phyloP scores from a whole-genome alignment of 208 protist species.

The Wallacemonas sp. region DNA sequence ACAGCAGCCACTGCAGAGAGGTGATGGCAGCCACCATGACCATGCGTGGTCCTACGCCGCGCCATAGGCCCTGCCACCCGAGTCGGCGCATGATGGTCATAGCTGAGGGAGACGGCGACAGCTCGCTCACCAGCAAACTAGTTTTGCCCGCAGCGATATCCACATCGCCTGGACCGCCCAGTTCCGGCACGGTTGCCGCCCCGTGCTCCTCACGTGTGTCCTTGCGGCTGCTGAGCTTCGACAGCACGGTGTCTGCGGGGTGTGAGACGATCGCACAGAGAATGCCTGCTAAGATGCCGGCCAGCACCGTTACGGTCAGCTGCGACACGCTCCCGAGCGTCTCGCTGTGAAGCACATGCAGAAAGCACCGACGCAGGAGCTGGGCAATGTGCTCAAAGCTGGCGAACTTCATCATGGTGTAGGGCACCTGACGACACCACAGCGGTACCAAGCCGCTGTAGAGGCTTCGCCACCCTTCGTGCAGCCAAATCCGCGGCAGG shows the following conservation, averaged over 20 bases:
- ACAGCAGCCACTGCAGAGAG: constrained; percentile 94
- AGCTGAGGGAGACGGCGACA: too few species aligned
- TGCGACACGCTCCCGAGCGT: constrained; percentile 15
- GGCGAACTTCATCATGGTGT: constrained; percentile 94
- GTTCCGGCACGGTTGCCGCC: neutral
- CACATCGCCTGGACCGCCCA: too few species aligned
- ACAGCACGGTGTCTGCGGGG: constrained; percentile 95
- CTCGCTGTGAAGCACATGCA: constrained; percentile 1
- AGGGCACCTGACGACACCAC: constrained; percentile 93
- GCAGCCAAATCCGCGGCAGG: constrained; percentile 54
- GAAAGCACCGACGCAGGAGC: constrained; percentile 19
- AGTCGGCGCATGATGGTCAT: constrained; percentile 14
- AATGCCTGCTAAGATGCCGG: constrained; percentile 91
- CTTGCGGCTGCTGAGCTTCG: constrained; percentile 69
- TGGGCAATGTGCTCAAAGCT: constrained; percentile 64
- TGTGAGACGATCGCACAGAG: constrained; percentile 93
- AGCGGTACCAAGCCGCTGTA: constrained; percentile 88
- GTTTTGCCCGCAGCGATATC: too few species aligned
- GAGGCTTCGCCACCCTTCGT: constrained; percentile 62
- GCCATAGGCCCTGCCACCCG: constrained; percentile 61
- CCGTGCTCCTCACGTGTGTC: neutral
- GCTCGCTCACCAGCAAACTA: too few species aligned
- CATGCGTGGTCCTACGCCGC: constrained; percentile 87
- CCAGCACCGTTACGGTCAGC: constrained; percentile 48
- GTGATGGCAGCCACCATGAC: constrained; percentile 94